Base-by-base conservation (phyloP, 129 eudicot species). In the Flaveria sonorensis region DNA sequence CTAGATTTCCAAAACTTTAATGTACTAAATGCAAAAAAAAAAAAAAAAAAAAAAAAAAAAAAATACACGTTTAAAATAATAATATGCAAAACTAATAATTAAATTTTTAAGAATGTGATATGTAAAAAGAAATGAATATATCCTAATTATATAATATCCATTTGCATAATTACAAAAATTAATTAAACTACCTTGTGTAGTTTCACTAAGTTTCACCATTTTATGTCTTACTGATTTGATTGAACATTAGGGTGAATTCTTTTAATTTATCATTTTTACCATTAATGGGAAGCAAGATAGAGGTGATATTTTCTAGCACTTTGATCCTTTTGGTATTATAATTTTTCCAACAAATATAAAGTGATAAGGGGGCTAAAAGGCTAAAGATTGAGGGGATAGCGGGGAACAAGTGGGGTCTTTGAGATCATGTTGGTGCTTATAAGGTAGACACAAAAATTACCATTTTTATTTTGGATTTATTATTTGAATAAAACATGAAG, bases 331-430 rank as follows among this genome's bases (percentile, higher is more conserved):
- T 60, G 47, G 47, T 47, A 36, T 12, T 24, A 13, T 13, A 13
- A 14, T 10, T 24, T 24, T 61, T 71, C 15, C 24, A 61, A 26
- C 51, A 70, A 46, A 52, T 15, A 46, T 59, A 61, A 71, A 70
- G 77, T 79, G 72, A 71, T 32, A 39, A 60, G 18, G 52, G 73
- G 68, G 74, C 40, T 36, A 36, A 6, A 36, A 36, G 7, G 40
- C 40, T 51, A 66, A 77, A 39, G 66, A 23, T 48, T 61, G 83
- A 71, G 57, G 71, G 77, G 67, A 21, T 70, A 28, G 64, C 23
- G 43, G 78, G 83, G 83, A 68, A 63, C 83, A 79, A 79, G 78
- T 79, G 73, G 78, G 83, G 68, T 40, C 73, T 64, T 76, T 79
- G 23, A 72, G 68, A 72, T 72, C 83, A 51, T 62, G 59, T 40